phyloP scores from a whole-genome alignment of 1,139 yeast species.

The Lodderomyces theae region DNA sequence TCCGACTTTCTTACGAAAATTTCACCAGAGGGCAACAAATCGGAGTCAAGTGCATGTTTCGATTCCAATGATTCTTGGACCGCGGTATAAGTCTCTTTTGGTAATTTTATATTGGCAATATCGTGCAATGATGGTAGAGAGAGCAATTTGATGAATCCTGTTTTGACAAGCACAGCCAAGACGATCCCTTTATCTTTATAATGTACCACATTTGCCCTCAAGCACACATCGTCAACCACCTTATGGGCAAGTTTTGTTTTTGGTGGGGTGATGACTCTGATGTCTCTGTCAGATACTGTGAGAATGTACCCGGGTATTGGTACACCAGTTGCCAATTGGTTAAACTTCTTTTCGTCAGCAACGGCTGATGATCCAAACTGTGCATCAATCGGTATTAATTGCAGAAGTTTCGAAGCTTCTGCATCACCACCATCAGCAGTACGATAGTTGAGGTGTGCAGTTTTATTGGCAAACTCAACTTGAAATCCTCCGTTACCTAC shows the following conservation, averaged over 20 bases:
- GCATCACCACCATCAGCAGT: conserved; percentile 27
- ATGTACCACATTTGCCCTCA: conserved; percentile 41
- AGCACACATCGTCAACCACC: conserved; percentile 60
- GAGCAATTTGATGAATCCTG: conserved; percentile 40
- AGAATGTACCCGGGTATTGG: conserved; percentile 62
- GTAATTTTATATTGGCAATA: conserved; percentile 34
- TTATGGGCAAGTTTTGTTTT: conserved; percentile 62
- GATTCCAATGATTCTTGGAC: conserved; percentile 24
- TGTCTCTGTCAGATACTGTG: conserved; percentile 57
- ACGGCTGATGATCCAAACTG: conserved; percentile 59
- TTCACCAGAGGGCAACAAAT: conserved; percentile 69
- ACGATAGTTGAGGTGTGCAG: conserved; percentile 39
- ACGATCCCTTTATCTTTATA: conserved; percentile 31
- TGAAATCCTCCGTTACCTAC: conserved; percentile 65
- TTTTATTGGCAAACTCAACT: conserved; percentile 54
- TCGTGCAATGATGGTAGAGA: conserved; percentile 41
- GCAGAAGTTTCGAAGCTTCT: conserved; percentile 49
- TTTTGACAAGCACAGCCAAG: conserved; percentile 34
- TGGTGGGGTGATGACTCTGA: conserved; percentile 63
- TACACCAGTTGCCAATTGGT: conserved; percentile 60
- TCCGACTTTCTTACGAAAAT: conserved; percentile 57
- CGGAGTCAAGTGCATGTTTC: conserved; percentile 25
- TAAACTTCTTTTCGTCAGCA: conserved; percentile 62
- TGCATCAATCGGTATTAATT: conserved; percentile 58
- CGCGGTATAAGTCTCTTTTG: conserved; percentile 30